A percentile compares a stretch with the other conserved stretches of the same genome.
phyloP scores from a whole-genome alignment of 2,329 filamentous ascomycete genomes.

The Diaporthe citri region DNA sequence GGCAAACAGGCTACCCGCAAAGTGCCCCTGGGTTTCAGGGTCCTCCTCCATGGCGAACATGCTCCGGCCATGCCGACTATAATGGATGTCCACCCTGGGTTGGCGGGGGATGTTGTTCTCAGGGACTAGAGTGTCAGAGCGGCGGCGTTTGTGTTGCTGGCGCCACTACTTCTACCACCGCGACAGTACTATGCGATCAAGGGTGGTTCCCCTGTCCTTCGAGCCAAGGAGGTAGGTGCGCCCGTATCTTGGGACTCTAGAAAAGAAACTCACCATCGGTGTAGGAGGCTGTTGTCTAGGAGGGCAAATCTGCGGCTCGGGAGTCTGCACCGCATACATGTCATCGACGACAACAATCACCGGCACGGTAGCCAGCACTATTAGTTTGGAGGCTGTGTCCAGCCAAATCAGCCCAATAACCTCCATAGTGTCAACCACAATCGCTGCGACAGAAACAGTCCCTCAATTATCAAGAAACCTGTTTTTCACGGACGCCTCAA shows the following conservation, averaged over 20 bases:
- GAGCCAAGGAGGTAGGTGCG: background rate
- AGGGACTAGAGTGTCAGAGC: background rate
- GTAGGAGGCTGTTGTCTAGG: background rate
- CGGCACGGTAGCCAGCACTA: background rate
- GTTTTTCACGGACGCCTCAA: background rate
- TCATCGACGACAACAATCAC: background rate
- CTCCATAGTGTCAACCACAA: background rate
- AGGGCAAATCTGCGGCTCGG: background rate
- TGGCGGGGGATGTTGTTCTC: conserved; percentile 4
- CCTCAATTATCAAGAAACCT: background rate
- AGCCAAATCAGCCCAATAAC: conserved; percentile 12
- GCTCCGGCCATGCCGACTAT: background rate
- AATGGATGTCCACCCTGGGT: background rate
- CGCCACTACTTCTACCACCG: background rate
- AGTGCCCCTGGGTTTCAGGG: background rate
- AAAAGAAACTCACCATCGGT: background rate
- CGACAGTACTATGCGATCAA: background rate
- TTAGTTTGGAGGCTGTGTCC: background rate
- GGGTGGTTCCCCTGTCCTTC: background rate
- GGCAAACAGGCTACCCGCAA: background rate
- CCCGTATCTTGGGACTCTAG: no score
- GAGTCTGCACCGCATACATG: background rate
- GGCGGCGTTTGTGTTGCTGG: background rate
- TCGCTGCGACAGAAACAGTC: background rate
- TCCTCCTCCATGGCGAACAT: background rate